Evolutionary conservation across 2,329 filamentous ascomycete genomes (phyloP), one percentile per base, ranked within the genome.

Genomic region (Talaromyces sp.): DNA sequence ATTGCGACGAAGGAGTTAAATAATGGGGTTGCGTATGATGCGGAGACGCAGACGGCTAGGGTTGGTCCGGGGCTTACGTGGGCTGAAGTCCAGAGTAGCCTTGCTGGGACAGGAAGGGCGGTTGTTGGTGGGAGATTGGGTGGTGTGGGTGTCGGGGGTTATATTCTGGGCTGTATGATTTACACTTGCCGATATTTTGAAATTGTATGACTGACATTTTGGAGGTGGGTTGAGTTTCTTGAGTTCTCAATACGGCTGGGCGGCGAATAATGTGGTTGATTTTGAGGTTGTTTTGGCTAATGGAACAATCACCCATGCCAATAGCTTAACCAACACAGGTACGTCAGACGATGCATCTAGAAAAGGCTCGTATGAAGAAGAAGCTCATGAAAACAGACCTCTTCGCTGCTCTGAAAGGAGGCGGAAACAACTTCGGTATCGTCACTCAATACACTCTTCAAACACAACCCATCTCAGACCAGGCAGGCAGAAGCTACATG

Each of bases 231-330:
- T 72, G 60, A 82, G 80, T 53, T 83, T 81, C 62, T 70, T 83
- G 66, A 78, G 77, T 25, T 74, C 77, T 8, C 72, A 81, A 61
- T 78, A 80, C 60, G 79, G 79, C 21, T 78, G 77, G 73, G 75
- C 77, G 17, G 75, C 75, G 31, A 77, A 79, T 60, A 78, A 76
- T 56, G 71, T 80, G 6, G 66, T 77, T 22, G 74, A 77, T 52
- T 78, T 70, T 51, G 76, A 81, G 57, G 71, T 80, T 15, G 75
- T 79, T 11, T 70, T 79, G n/a, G 75, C 77, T 9, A 77, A 78
- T 61, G 76, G 75, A 8, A 76, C 70, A 11, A 73, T 77, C 59
- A 70, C 76, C 22, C 73, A 75, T 39, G 77, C 75, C 6, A 75
- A 70, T 37, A 68, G 63, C 21, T 69, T 65, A 10, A 64, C 71